Percentiles rank a stretch among this genome's conserved stretches.
Evolutionary conservation across 805 yeast genomes (phyloP).

Genomic region (Starmerella cellae): DNA sequence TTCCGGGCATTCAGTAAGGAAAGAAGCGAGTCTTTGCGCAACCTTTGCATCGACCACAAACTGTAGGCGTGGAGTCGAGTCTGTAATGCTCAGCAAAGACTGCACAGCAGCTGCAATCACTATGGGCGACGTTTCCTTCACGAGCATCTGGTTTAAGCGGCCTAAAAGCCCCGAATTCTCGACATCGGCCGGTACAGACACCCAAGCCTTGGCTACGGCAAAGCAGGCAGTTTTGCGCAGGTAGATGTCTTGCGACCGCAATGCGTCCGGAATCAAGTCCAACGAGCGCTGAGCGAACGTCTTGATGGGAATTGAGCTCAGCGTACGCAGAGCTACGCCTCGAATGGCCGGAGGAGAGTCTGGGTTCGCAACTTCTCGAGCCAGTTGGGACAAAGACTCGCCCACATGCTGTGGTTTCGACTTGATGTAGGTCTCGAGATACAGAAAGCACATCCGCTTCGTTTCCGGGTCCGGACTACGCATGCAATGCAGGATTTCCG

Average conservation of each 20-base stretch:
- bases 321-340: slow-evolving; percentile 49
- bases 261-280: slow-evolving; percentile 26
- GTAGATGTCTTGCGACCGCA: slow-evolving; percentile 41
- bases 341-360: slow-evolving; percentile 36
- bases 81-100: slow-evolving; percentile 52
- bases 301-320: slow-evolving; percentile 45
- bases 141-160: slow-evolving; percentile 39
- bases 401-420: slow-evolving; percentile 43
- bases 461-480: slow-evolving; percentile 48
- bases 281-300: slow-evolving; percentile 40
- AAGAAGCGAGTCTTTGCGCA: slow-evolving; percentile 33
- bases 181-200: slow-evolving; percentile 38
- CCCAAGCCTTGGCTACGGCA: slow-evolving; percentile 55
- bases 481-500: slow-evolving; percentile 46
- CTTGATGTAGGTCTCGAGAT: slow-evolving; percentile 45
- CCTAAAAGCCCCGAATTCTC: slow-evolving; percentile 35
- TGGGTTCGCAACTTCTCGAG: slow-evolving; percentile 38
- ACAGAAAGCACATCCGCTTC: slow-evolving; percentile 59
- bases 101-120: slow-evolving; percentile 65
- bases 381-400: slow-evolving; percentile 43
- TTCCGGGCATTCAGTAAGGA: slow-evolving; percentile 34
- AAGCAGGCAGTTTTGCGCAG: slow-evolving; percentile 60
- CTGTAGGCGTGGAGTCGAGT: slow-evolving; percentile 37
- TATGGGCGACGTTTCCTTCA: slow-evolving; percentile 39
- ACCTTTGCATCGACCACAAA: slow-evolving; percentile 41